These are phyloP conservation scores for Cercospora sesami DNA, from an alignment of 2,329 filamentous ascomycete genomes.

Conservation along the genomic window DNA sequence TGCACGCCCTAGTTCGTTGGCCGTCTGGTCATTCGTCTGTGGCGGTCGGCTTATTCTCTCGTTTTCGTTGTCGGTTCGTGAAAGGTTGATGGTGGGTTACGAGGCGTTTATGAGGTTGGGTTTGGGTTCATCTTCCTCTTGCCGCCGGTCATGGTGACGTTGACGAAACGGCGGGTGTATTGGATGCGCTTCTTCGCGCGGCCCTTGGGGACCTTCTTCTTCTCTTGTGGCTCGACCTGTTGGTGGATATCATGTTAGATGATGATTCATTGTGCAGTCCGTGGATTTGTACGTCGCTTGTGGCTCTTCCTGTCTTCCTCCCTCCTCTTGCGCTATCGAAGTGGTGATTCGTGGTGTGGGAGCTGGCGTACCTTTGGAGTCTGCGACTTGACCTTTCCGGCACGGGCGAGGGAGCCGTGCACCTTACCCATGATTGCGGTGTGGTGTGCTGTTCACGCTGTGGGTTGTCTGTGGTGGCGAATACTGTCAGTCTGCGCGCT, in stretches of 20 bases:
- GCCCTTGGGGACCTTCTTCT: constrained; percentile 95
- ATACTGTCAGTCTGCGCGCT: constrained; percentile 20
- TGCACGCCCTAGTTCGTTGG: background rate
- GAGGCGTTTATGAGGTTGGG: constrained; percentile 63
- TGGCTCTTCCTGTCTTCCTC: background rate
- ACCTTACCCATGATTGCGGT: constrained; percentile 82
- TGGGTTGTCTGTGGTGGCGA: constrained; percentile 29
- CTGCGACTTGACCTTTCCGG: constrained; percentile 97
- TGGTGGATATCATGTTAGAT: constrained; percentile 11
- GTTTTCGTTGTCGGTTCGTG: constrained; percentile 2
- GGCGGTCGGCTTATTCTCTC: background rate
- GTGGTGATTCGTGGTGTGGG: background rate
- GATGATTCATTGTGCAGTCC: constrained; percentile 9
- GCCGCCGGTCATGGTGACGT: constrained; percentile 94
- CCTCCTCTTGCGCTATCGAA: background rate
- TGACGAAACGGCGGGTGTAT: constrained; percentile 97
- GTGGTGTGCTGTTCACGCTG: constrained; percentile 22
- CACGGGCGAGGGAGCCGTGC: constrained; percentile 91
- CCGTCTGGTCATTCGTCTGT: constrained; percentile 11
- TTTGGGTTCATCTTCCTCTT: constrained; percentile 99
- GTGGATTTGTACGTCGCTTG: background rate
- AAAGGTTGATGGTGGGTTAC: background rate
- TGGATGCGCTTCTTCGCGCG: constrained; percentile 94
- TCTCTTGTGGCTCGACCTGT: constrained; percentile 87
- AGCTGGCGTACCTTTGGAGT: constrained; percentile 73